Conservation (phyloP, 2,329 filamentous ascomycete genomes). For the Pestalotiopsis sp. region DNA sequence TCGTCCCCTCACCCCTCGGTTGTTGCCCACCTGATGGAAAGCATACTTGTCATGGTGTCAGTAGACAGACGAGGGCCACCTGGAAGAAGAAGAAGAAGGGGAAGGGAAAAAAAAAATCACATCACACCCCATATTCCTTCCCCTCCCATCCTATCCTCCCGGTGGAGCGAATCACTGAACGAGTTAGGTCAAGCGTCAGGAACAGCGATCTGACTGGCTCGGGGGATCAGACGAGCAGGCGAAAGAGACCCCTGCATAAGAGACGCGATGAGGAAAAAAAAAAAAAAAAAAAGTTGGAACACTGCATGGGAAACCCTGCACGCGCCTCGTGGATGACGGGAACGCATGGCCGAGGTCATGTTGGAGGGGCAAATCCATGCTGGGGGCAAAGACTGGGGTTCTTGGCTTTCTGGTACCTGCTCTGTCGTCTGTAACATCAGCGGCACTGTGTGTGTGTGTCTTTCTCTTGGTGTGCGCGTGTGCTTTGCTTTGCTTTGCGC, state of each 20-base stretch:
- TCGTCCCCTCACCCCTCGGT: too few relatives aligned
- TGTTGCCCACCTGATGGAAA: too few relatives aligned
- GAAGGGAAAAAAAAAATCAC: neutral
- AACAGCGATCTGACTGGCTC: constrained; percentile 6
- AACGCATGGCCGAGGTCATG: neutral
- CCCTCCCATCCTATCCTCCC: too few relatives aligned
- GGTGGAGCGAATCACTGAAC: neutral
- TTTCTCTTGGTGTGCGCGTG: neutral
- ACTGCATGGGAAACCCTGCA: constrained; percentile 1
- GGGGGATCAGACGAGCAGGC: neutral
- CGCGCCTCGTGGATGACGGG: constrained; percentile 7
- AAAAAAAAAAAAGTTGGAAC: neutral
- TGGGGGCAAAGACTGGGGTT: neutral
- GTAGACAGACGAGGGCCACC: neutral
- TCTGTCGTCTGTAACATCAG: neutral
- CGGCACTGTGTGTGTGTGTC: neutral
- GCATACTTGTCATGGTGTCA: too few relatives aligned
- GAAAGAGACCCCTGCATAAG: neutral
- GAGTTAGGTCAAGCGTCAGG: constrained; percentile 7
- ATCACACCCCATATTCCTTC: neutral
- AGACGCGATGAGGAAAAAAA: neutral
- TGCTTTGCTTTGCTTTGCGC: too few relatives aligned
- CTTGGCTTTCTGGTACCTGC: neutral
- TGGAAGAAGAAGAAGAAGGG: neutral
- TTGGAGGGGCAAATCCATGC: neutral